Evolutionary conservation across 495 filamentous ascomycete species (phyloP).

Genomic region (Daldinia decipiens): DNA sequence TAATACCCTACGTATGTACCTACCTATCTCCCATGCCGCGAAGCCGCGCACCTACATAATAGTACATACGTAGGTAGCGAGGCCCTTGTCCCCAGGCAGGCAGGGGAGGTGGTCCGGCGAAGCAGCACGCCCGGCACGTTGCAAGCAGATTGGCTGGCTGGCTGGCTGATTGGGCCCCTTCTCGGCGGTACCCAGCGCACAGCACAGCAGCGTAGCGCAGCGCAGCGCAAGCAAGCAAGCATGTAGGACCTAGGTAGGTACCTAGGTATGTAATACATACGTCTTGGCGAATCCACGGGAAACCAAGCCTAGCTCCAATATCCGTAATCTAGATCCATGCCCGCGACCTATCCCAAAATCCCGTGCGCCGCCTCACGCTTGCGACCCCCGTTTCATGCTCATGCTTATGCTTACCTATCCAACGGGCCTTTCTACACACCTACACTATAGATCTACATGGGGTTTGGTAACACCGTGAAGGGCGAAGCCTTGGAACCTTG

Average conservation of each 20-base stretch:
- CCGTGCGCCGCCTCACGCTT: constrained; percentile 9
- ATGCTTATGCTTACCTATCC: not conserved
- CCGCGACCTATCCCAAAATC: constrained; percentile 9
- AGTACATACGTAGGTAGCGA: not conserved
- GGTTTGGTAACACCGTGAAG: not conserved
- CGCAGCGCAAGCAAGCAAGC: not conserved
- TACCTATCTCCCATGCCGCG: not conserved
- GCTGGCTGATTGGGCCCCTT: constrained; percentile 1
- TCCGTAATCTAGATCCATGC: constrained; percentile 18
- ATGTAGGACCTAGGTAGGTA: too few relatives aligned
- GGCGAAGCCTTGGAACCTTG: not conserved
- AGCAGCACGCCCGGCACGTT: constrained; percentile 3
- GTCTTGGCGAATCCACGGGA: constrained; percentile 2
- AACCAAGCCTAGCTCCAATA: constrained; percentile 5
- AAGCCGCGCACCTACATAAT: not conserved
- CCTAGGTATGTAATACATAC: not conserved
- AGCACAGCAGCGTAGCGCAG: too few relatives aligned
- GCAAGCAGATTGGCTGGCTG: constrained; percentile 21
- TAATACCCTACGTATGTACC: too few relatives aligned
- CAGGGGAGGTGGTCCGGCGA: not conserved
- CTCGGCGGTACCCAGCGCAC: not conserved
- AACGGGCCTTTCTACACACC: not conserved
- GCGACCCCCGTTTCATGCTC: constrained; percentile 6
- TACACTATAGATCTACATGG: constrained; percentile 3
- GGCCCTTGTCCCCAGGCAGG: constrained; percentile 5